These are phyloP conservation scores for Aegilops tauschii DNA, from an alignment of 176 grass and related monocot species.

Conservation along the genomic window DNA sequence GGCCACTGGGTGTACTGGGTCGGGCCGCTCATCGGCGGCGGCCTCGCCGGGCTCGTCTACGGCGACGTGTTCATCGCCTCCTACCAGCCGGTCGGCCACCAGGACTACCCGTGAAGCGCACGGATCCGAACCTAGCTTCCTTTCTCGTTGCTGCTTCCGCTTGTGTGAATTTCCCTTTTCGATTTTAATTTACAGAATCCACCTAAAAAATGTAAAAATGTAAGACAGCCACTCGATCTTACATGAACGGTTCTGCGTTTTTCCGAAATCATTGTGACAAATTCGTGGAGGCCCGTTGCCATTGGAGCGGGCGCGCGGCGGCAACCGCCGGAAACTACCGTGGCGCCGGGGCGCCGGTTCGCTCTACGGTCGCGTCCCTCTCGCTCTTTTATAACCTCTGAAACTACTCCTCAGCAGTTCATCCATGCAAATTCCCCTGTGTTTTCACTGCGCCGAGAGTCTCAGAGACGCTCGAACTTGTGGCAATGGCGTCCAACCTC, in stretches of 20 bases:
- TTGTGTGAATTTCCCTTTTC: background rate
- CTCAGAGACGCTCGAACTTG: background rate
- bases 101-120: conserved; percentile 49
- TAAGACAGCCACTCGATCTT: background rate
- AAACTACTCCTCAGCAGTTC: background rate
- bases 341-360: conserved; percentile 35
- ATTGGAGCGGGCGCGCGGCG: background rate
- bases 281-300: background rate
- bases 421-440: background rate
- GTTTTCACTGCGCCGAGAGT: background rate
- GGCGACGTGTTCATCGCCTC: conserved; percentile 80
- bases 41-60: conserved; percentile 69
- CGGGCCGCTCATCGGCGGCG: conserved; percentile 78
- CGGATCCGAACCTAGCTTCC: background rate
- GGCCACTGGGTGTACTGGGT: conserved; percentile 97
- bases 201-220: background rate
- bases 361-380: conserved; percentile 3
- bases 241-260: background rate
- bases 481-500: conserved; percentile 53
- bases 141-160: background rate
- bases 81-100: conserved; percentile 51
- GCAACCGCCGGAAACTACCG: conserved; percentile 33
- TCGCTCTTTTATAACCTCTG: background rate
- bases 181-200: background rate
- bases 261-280: background rate